Evolutionary conservation across 345 rosid genomes (phyloP).

Genomic region (Bruguiera sexangula): DNA sequence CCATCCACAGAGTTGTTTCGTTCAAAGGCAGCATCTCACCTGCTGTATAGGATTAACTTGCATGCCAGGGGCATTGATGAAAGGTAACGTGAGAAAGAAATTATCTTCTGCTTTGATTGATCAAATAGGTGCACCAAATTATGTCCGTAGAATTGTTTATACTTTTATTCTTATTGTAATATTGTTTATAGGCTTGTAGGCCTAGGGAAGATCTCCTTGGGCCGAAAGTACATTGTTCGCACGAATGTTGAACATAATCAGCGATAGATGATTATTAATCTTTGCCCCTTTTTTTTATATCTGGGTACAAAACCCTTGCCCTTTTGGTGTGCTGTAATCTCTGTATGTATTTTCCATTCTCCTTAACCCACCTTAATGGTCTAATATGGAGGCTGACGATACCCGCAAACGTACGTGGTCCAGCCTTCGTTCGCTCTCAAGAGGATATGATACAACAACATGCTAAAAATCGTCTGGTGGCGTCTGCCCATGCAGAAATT

Average conservation of each 20-base stretch:
- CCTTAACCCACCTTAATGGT: too few relatives aligned
- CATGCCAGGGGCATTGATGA: conserved; percentile 15
- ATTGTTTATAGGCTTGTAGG: neutral
- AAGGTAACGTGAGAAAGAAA: neutral
- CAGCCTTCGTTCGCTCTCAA: too few relatives aligned
- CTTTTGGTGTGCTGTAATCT: too few relatives aligned
- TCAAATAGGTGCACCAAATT: conserved; percentile 17
- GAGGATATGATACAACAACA: neutral
- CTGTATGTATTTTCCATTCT: too few relatives aligned
- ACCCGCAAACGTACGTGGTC: too few relatives aligned
- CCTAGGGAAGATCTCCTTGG: too few relatives aligned
- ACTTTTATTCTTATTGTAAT: neutral
- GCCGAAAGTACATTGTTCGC: too few relatives aligned
- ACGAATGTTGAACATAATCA: too few relatives aligned
- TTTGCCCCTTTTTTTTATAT: too few relatives aligned
- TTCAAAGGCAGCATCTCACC: conserved; percentile 18
- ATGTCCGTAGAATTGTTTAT: conserved; percentile 25
- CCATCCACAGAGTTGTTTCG: conserved; percentile 11
- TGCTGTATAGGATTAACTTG: conserved; percentile 28
- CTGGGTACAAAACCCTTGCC: too few relatives aligned
- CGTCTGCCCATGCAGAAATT: neutral
- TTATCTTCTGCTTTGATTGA: conserved; percentile 18
- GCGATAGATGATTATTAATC: too few relatives aligned
- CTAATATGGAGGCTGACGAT: too few relatives aligned
- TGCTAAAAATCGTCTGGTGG: neutral